Percentiles rank a stretch among this genome's conserved stretches.
phyloP scores from a whole-genome alignment of 805 yeast species.

The Lipomyces starkeyi region DNA sequence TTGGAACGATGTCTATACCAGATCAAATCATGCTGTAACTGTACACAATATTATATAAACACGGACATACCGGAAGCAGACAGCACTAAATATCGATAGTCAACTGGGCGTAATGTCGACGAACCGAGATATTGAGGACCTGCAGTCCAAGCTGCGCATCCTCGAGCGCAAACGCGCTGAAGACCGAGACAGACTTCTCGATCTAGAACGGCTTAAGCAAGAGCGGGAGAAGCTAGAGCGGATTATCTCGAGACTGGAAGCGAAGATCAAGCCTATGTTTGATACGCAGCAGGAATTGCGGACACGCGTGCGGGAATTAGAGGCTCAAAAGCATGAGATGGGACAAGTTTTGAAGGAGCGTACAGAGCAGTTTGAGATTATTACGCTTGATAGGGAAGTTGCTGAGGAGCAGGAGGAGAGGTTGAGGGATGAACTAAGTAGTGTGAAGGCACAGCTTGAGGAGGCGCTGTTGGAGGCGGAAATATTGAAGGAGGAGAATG shows the following conservation, averaged over 20 bases:
- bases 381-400: slow-evolving; percentile 47
- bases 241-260: slow-evolving; percentile 43
- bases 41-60: no score
- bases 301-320: slow-evolving; percentile 33
- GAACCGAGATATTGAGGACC: slow-evolving; percentile 13
- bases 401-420: slow-evolving; percentile 46
- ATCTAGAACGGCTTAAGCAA: slow-evolving; percentile 32
- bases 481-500: slow-evolving; percentile 42
- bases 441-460: slow-evolving; percentile 34
- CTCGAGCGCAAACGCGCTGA: slow-evolving; percentile 39
- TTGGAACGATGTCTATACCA: no score
- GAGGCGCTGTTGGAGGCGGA: slow-evolving; percentile 42
- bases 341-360: slow-evolving; percentile 34
- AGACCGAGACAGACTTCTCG: slow-evolving; percentile 38
- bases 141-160: slow-evolving; percentile 28
- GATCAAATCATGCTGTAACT: no score
- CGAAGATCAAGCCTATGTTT: slow-evolving; percentile 43
- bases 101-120: background rate
- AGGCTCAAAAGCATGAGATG: slow-evolving; percentile 34
- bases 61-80: background rate
- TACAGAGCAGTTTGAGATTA: slow-evolving; percentile 45
- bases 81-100: no score
- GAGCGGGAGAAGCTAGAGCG: slow-evolving; percentile 40
- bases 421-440: slow-evolving; percentile 40
- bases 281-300: slow-evolving; percentile 42